Evolutionary conservation across 768 basidiomycete genomes (phyloP), one percentile per base, ranked within the genome.

Genomic region (Hypholoma fasciculare): DNA sequence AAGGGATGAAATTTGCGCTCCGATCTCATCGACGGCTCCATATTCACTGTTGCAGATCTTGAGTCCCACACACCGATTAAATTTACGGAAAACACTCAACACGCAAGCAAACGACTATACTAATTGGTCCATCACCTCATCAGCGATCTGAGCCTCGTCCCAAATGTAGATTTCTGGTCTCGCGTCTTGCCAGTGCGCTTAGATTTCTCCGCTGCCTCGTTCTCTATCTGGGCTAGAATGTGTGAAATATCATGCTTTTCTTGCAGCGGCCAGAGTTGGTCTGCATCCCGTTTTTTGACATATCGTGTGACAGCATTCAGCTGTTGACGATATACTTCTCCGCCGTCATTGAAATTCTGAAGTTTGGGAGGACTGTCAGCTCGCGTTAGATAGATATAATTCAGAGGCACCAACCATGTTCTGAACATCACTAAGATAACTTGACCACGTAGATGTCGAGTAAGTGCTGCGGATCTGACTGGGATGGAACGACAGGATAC

Each of bases 41-140:
- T 63, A 63, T 38, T 63, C 62, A 26, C 48, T 60, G 27, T 63
- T 63, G 59, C 62, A 63, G 26, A 63, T 63, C 42, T 61, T 39
- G 23, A 53, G 56, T 4, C 62, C 62, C n/a, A 59, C 59, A n/a
- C n/a, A n/a, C n/a, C n/a, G n/a, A n/a, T n/a, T n/a, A n/a, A n/a
- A n/a, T n/a, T n/a, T n/a, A n/a, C n/a, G n/a, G n/a, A n/a, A n/a
- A n/a, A n/a, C n/a, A n/a, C n/a, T n/a, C n/a, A n/a, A n/a, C n/a
- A n/a, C n/a, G n/a, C n/a, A n/a, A n/a, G n/a, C n/a, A n/a, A n/a
- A n/a, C n/a, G n/a, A n/a, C n/a, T n/a, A n/a, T n/a, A n/a, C n/a
- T n/a, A n/a, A n/a, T n/a, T n/a, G n/a, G n/a, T n/a, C 27, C 27
- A 7, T 30, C 27, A 30, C 27, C 7, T 30, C 3, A 30, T 3